phyloP scores from a whole-genome alignment of 2,329 filamentous ascomycete species.

The Chalaropsis ovoidea region DNA sequence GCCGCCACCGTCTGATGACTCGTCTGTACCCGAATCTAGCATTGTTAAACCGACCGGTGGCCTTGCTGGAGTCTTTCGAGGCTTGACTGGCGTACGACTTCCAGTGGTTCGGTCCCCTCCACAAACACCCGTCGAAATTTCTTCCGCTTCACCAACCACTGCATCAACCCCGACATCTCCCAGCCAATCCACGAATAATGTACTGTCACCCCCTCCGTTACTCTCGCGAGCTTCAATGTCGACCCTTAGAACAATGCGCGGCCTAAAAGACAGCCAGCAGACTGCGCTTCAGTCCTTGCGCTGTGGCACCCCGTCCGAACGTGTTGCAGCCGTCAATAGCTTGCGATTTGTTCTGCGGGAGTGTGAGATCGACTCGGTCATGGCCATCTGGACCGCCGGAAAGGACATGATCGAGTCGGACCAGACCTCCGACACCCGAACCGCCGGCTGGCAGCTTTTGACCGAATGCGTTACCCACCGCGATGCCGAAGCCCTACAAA shows the following conservation, averaged over 20 bases:
- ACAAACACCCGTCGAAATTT: conserved; percentile 32
- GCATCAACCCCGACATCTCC: conserved; percentile 16
- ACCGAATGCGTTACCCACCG: conserved; percentile 55
- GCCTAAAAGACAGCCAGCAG: conserved; percentile 44
- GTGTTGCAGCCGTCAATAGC: conserved; percentile 48
- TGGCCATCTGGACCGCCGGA: conserved; percentile 56
- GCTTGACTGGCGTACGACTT: conserved; percentile 44
- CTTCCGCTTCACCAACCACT: conserved; percentile 29
- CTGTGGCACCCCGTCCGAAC: conserved; percentile 43
- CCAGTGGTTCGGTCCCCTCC: conserved; percentile 42
- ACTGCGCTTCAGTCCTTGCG: conserved; percentile 47
- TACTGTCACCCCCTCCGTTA: conserved; percentile 18
- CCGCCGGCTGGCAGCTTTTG: conserved; percentile 55
- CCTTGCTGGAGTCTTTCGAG: conserved; percentile 55
- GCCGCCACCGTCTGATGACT: conserved; percentile 49
- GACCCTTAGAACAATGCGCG: conserved; percentile 31
- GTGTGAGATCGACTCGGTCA: conserved; percentile 48
- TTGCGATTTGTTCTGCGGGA: conserved; percentile 48
- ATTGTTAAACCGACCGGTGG: conserved; percentile 37
- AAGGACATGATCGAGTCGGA: conserved; percentile 53
- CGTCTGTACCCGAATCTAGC: conserved; percentile 46
- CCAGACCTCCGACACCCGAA: conserved; percentile 45
- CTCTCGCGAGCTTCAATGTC: conserved; percentile 29
- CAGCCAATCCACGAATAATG: conserved; percentile 6
- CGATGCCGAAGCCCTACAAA: conserved; percentile 55